Conservation (phyloP, 202 grass and related monocot species). For the Tripidium arundinaceum region DNA sequence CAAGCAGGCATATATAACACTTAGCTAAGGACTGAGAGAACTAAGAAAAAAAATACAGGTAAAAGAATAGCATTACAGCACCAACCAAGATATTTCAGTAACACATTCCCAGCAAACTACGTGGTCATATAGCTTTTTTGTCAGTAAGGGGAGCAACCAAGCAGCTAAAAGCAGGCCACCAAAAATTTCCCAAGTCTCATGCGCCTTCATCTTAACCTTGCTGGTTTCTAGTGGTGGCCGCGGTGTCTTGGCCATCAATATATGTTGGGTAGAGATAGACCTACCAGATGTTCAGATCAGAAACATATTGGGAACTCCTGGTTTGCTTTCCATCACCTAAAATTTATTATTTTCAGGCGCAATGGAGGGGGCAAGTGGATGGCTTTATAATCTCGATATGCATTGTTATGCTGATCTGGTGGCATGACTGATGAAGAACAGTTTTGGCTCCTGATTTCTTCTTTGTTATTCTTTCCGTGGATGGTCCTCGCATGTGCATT, state of each 20-base stretch:
- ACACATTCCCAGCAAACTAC: conserved; percentile 26
- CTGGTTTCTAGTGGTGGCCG: neutral
- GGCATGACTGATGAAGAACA: too few relatives aligned
- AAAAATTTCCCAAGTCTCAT: conserved; percentile 36
- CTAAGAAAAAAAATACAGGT: conserved; percentile 4
- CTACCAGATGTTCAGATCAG: conserved; percentile 77
- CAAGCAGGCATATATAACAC: too few relatives aligned
- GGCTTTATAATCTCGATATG: too few relatives aligned
- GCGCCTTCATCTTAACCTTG: conserved; percentile 35
- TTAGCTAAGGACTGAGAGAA: conserved; percentile 23
- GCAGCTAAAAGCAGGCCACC: conserved; percentile 51
- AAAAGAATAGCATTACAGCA: conserved; percentile 51
- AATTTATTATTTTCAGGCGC: too few relatives aligned
- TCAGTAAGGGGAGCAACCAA: conserved; percentile 30
- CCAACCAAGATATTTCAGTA: conserved; percentile 37
- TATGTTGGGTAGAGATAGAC: neutral
- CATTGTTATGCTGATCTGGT: too few relatives aligned
- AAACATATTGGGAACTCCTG: conserved; percentile 91
- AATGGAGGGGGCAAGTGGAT: too few relatives aligned
- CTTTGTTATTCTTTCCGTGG: too few relatives aligned
- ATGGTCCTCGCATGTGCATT: conserved; percentile 87
- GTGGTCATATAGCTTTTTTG: conserved; percentile 40
- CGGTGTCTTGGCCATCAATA: conserved; percentile 35
- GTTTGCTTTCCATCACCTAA: conserved; percentile 93
- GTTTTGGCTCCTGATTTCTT: too few relatives aligned